Percentiles rank a stretch among this genome's conserved stretches.
These are phyloP conservation scores for Epithemia pelagica DNA, from an alignment of 108 stramenopile genomes.

Conservation along the genomic window DNA sequence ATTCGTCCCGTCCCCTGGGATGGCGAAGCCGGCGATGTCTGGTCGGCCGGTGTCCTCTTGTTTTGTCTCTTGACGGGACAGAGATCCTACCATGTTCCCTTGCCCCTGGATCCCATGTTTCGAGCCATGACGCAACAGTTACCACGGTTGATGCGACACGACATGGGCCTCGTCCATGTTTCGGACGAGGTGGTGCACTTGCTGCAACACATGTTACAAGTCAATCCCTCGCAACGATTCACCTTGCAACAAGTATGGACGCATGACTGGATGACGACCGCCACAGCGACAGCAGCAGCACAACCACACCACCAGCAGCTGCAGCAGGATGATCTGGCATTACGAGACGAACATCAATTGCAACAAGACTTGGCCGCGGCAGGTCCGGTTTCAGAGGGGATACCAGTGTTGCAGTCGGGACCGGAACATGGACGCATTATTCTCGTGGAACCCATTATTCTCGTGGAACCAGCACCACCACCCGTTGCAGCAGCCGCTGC, in stretches of 20 bases:
- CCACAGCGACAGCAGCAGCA: no score
- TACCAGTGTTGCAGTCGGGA: no score
- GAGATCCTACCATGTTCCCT: slow-evolving; percentile 58
- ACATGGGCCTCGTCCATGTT: slow-evolving; percentile 28
- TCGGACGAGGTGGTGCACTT: slow-evolving; percentile 44
- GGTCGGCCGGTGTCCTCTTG: slow-evolving; percentile 78
- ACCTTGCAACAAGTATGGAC: slow-evolving; percentile 11
- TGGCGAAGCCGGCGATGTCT: slow-evolving; percentile 78
- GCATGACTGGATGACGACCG: no score
- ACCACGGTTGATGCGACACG: slow-evolving; percentile 24
- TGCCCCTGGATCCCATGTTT: slow-evolving; percentile 41
- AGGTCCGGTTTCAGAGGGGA: no score
- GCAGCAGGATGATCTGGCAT: no score
- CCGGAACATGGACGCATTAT: no score
- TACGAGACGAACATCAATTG: no score
- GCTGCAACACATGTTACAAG: slow-evolving; percentile 51
- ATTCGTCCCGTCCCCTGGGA: slow-evolving; percentile 40
- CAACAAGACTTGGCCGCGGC: no score
- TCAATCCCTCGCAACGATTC: slow-evolving; percentile 49
- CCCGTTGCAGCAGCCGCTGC: no score
- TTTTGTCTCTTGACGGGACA: slow-evolving; percentile 75
- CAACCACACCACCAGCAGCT: no score
- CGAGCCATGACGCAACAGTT: slow-evolving; percentile 47
- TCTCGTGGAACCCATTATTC: no score
- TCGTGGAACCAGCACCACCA: no score